Evolutionary conservation across 169 alveolate genomes (phyloP).

Genomic region (Plasmodium knowlesi): DNA sequence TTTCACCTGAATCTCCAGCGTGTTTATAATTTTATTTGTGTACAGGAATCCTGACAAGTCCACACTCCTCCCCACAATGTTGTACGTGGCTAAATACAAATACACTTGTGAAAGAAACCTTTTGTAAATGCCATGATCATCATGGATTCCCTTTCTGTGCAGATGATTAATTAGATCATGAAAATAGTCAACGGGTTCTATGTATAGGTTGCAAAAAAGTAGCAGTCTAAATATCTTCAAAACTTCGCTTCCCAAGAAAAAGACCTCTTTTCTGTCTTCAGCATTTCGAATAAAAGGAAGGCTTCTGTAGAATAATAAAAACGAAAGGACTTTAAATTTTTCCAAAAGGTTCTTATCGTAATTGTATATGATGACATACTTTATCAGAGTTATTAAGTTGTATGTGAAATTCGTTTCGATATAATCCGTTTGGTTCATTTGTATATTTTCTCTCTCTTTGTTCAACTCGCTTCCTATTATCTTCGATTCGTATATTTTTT

Average conservation of each 20-base stretch:
- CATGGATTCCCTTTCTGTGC: background rate
- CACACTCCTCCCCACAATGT: background rate
- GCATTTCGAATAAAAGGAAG: constrained; percentile 35
- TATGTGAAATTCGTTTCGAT: constrained; percentile 31
- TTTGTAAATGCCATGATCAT: constrained; percentile 1
- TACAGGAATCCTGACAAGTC: constrained; percentile 67
- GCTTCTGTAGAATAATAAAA: constrained; percentile 33
- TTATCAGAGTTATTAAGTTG: constrained; percentile 49
- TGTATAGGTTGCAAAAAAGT: constrained; percentile 41
- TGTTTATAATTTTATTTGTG: constrained; percentile 23
- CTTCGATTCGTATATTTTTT: constrained; percentile 44
- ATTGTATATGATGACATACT: constrained; percentile 39
- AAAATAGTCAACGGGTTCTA: constrained; percentile 71
- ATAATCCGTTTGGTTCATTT: background rate
- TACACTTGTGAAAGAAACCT: constrained; percentile 40
- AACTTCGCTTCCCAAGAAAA: constrained; percentile 16
- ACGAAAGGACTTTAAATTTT: constrained; percentile 38
- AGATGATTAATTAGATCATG: constrained; percentile 43
- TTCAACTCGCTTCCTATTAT: constrained; percentile 36
- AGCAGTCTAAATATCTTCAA: constrained; percentile 28
- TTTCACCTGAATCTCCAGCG: constrained; percentile 13
- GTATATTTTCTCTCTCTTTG: constrained; percentile 13
- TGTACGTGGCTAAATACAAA: constrained; percentile 47
- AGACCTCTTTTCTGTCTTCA: background rate
- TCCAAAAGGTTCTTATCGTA: constrained; percentile 38